Conservation (phyloP, 2,329 filamentous ascomycete genomes). For the Exophiala viscosa region DNA sequence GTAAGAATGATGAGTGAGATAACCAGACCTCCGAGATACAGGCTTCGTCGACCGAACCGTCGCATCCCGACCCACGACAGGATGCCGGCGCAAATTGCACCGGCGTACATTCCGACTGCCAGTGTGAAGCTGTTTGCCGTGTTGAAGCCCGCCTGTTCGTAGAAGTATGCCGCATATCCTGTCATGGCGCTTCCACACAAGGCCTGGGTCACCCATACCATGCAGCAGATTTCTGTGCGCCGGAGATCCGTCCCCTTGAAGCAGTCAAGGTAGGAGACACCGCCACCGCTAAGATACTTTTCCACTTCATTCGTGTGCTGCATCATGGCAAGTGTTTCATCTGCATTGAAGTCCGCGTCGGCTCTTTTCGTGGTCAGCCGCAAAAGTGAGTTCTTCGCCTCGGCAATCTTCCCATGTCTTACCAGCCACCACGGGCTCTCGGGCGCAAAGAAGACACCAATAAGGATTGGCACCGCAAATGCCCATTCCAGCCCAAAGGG, state of each 20-base stretch:
- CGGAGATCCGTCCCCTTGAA: conserved; percentile 35
- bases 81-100: conserved; percentile 33
- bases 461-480: conserved; percentile 46
- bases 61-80: conserved; percentile 35
- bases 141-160: conserved; percentile 35
- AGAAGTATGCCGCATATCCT: conserved; percentile 34
- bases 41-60: conserved; percentile 34
- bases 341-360: conserved; percentile 43
- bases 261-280: conserved; percentile 36
- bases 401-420: conserved; percentile 39
- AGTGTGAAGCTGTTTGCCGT: conserved; percentile 38
- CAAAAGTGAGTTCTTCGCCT: conserved; percentile 40
- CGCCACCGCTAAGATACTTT: conserved; percentile 28
- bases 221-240: conserved; percentile 35
- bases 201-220: conserved; percentile 33
- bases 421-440: conserved; percentile 53
- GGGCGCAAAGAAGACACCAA: conserved; percentile 45
- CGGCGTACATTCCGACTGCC: conserved; percentile 38
- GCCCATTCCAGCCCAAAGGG: conserved; percentile 54
- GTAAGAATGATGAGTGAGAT: conserved; percentile 32
- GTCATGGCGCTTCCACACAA: conserved; percentile 34
- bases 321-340: conserved; percentile 54
- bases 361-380: conserved; percentile 39
- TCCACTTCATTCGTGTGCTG: conserved; percentile 52
- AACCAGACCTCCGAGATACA: conserved; percentile 36